Evolutionary conservation across 768 basidiomycete genomes (phyloP).

Genomic region (Galerina sulciceps): DNA sequence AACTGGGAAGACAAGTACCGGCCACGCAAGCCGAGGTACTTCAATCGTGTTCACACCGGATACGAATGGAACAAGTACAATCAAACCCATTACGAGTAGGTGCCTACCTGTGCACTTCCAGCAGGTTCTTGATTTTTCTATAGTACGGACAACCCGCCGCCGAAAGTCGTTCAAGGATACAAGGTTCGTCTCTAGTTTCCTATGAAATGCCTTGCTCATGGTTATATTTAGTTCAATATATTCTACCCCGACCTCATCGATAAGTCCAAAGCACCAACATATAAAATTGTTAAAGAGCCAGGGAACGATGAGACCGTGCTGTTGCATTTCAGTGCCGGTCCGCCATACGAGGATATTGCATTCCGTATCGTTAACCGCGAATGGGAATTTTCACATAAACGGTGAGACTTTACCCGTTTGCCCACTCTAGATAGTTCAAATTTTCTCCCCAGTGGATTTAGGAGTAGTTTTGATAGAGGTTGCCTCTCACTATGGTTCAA

Average conservation of each 20-base stretch:
- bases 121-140: constrained; percentile 19
- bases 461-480: constrained; percentile 95
- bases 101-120: constrained; percentile 18
- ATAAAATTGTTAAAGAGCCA: constrained; percentile 91
- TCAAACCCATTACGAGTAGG: constrained; percentile 98
- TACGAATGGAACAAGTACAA: constrained; percentile 99
- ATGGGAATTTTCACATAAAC: constrained; percentile 98
- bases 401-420: constrained; percentile 54
- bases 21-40: constrained; percentile 96
- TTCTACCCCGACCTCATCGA: constrained; percentile 99
- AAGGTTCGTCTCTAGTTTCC: constrained; percentile 56
- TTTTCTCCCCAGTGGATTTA: constrained; percentile 73
- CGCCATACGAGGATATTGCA: constrained; percentile 98
- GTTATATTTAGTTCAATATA: constrained; percentile 75
- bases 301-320: constrained; percentile 96
- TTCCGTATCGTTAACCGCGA: constrained; percentile 97
- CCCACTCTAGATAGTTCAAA: background rate
- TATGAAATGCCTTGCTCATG: constrained; percentile 5
- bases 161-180: constrained; percentile 99
- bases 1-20: constrained; percentile 99
- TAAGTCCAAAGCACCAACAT: constrained; percentile 95
- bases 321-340: constrained; percentile 93
- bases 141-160: constrained; percentile 97
- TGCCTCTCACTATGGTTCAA: constrained; percentile 97
- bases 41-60: constrained; percentile 98